Evolutionary conservation across 768 basidiomycete genomes (phyloP), one percentile per base, ranked within the genome.

Genomic region (Sporobolomyces pararoseus): DNA sequence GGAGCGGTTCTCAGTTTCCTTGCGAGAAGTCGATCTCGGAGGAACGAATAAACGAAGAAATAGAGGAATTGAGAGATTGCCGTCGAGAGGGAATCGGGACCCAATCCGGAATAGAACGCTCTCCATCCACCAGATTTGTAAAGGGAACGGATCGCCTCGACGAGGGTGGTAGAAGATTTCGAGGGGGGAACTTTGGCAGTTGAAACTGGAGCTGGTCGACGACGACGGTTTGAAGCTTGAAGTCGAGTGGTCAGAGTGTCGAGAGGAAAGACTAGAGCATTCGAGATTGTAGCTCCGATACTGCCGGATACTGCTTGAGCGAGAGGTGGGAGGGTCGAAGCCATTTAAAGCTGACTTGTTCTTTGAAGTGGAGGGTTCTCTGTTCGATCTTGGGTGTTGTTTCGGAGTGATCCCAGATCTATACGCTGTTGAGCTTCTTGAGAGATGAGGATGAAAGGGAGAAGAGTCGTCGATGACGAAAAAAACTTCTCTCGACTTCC

Each of bases 271-370:
- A 83, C 82, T 35, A 85, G 71, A 0, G 82, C 77, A 72, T 85
- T 85, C 0, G 85, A 84, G 10, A 83, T 78, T 1, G 84, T 84
- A 68, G 84, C 84, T 17, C 85, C 86, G 49, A 86, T 79, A 1
- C 84, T 82, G 4, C 86, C 86, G 7, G 85, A 84, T 65, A 83
- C 80, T 0, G 86, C 86, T 72, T 87, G 86, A 0, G 84, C 81
- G 19, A 86, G 79, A 7, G 86, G 86, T 4, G 86, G 85, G 3
- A 87, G 81, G 0, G 83, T 82, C 66, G 84, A 85, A 12, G 86
- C 84, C 85, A 86, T 86, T 27, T 31, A 27, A 37, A 7, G 13
- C n/a, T n/a, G n/a, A n/a, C n/a, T n/a, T n/a, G n/a, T n/a, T n/a
- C n/a, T n/a, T n/a, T n/a, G n/a, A n/a, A n/a, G n/a, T n/a, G n/a